Evolutionary conservation across 306 rosid species (phyloP).

Genomic region (Quercus variabilis): DNA sequence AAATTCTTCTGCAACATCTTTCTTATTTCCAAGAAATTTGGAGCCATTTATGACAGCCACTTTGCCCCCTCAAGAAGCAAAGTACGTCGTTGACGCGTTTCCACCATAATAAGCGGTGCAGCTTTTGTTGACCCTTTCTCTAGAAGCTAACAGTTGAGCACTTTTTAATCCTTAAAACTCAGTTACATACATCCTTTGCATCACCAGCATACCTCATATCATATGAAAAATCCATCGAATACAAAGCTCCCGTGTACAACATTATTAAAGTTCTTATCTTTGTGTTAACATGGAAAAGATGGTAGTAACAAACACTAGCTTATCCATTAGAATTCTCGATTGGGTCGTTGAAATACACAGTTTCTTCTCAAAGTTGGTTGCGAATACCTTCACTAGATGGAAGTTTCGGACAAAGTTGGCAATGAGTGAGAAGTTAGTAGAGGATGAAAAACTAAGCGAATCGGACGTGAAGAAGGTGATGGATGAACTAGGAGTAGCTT

Average conservation of each 20-base stretch:
- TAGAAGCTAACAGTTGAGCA: no score
- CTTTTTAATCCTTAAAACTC: neutral
- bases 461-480: constrained; percentile 34
- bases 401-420: neutral
- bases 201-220: neutral
- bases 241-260: neutral
- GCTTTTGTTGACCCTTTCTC: no score
- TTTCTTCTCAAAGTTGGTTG: constrained; percentile 9
- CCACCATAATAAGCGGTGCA: no score
- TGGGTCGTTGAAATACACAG: neutral
- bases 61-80: no score
- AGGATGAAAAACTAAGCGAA: constrained; percentile 21
- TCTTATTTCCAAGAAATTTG: no score
- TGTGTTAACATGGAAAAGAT: constrained; percentile 11
- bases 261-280: neutral
- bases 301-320: neutral
- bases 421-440: neutral
- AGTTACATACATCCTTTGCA: neutral
- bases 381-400: neutral
- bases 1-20: no score
- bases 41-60: no score
- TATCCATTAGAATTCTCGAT: neutral
- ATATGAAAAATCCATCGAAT: no score
- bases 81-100: no score
- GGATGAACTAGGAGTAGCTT: constrained; percentile 29